These are phyloP conservation scores for Scedosporium dehoogii DNA, from an alignment of 2,329 filamentous ascomycete genomes.

Conservation along the genomic window DNA sequence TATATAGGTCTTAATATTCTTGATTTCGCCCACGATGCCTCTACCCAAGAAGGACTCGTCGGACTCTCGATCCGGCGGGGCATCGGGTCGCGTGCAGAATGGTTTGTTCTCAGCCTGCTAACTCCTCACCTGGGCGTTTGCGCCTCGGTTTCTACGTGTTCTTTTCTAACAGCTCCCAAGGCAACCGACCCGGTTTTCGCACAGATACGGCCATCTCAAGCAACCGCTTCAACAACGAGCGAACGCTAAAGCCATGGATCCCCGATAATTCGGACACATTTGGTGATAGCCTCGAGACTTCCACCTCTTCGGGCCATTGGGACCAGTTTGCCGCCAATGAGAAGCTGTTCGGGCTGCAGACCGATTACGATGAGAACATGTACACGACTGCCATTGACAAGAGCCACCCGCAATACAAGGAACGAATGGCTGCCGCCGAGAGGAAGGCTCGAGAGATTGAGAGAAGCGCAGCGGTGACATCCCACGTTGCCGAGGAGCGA, in stretches of 20 bases:
- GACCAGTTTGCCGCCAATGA: slow-evolving; percentile 93
- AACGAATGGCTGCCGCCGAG: slow-evolving; percentile 68
- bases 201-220: slow-evolving; percentile 86
- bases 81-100: slow-evolving; percentile 21
- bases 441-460: slow-evolving; percentile 87
- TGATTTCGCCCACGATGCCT: slow-evolving; percentile 21
- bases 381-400: slow-evolving; percentile 91
- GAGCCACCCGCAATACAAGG: slow-evolving; percentile 69
- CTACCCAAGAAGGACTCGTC: slow-evolving; percentile 27
- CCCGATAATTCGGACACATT: slow-evolving; percentile 50
- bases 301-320: slow-evolving; percentile 50
- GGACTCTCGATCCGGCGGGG: slow-evolving; percentile 10
- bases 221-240: slow-evolving; percentile 57
- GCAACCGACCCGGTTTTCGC: slow-evolving; percentile 59
- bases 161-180: slow-evolving; percentile 30
- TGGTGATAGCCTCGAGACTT: slow-evolving; percentile 63
- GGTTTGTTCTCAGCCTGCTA: slow-evolving; percentile 17
- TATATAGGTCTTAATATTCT: not conserved
- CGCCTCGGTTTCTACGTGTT: slow-evolving; percentile 1
- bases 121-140: slow-evolving; percentile 7
- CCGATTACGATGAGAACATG: slow-evolving; percentile 85
- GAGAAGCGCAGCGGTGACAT: slow-evolving; percentile 58
- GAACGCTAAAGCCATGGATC: slow-evolving; percentile 73
- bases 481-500: slow-evolving; percentile 85
- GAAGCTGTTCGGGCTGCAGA: slow-evolving; percentile 74